phyloP scores from a whole-genome alignment of 2,329 filamentous ascomycete species.

The Hypomyces rosellus region DNA sequence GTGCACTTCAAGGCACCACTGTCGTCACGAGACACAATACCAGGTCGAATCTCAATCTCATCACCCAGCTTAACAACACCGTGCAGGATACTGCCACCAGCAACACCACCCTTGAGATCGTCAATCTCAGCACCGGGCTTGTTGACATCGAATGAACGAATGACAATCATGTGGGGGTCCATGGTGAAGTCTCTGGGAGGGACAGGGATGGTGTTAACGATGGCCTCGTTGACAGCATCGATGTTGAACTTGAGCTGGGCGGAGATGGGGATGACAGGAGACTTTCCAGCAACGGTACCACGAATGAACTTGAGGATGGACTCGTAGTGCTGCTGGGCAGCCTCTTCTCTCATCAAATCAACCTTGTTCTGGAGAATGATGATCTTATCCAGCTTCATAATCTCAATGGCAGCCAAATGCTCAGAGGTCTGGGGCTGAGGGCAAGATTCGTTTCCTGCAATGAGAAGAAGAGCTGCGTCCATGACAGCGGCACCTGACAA shows the following conservation, averaged over 20 bases:
- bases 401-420: slow-evolving; percentile 97
- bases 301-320: slow-evolving; percentile 98
- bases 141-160: slow-evolving; percentile 99
- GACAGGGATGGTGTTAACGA: slow-evolving; percentile 91
- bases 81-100: slow-evolving; percentile 92
- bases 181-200: slow-evolving; percentile 84
- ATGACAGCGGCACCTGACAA: slow-evolving; percentile 98
- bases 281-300: slow-evolving; percentile 90
- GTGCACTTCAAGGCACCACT: slow-evolving; percentile 92
- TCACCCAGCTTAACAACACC: slow-evolving; percentile 96
- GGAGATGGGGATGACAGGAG: slow-evolving; percentile 93
- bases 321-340: slow-evolving; percentile 87
- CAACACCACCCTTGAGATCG: slow-evolving; percentile 96
- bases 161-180: slow-evolving; percentile 97
- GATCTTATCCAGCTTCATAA: slow-evolving; percentile 99
- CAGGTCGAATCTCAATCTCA: slow-evolving; percentile 98
- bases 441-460: slow-evolving; percentile 97
- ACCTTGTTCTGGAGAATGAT: slow-evolving; percentile 99
- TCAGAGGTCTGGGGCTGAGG: slow-evolving; percentile 98
- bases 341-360: slow-evolving; percentile 94
- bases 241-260: slow-evolving; percentile 99
- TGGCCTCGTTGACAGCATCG: slow-evolving; percentile 92
- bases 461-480: slow-evolving; percentile 93
- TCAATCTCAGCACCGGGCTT: slow-evolving; percentile 99
- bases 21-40: slow-evolving; percentile 93